Evolutionary conservation across 2,329 filamentous ascomycete genomes (phyloP), one percentile per base, ranked within the genome.

Genomic region (Neopestalotiopsis rosae): DNA sequence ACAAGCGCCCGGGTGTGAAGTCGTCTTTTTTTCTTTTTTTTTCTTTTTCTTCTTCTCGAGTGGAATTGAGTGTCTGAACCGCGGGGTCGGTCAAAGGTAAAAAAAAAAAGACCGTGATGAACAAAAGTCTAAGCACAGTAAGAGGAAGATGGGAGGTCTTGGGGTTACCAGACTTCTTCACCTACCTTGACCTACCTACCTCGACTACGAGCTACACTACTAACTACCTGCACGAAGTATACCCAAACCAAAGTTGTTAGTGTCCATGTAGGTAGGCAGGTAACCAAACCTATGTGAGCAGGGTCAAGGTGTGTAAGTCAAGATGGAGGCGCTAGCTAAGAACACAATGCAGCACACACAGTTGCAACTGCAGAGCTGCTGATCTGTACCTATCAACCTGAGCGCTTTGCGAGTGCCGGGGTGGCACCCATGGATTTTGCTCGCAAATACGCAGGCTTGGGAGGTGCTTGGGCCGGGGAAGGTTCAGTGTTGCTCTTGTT

Each of bases 401-500:
- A 17, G 7, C 17, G 45, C 45, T 52, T 7, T 52, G 45, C 42
- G 42, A 20, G 20, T 52, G 20, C 45, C 45, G 45, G 45, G 45
- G 45, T 20, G 45, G 17, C 45, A 52, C 20, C 20, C 45, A 52
- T 52, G 45, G 45, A 52, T 52, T 52, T 52, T 52, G 45, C 45
- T 34, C 32, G 59, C 59, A 62, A 7, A 40, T 20, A 20, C 32
- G 28, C 20, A 32, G 24, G 24, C 24, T 28, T 28, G 24, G 24
- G 24, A 28, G 28, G 30, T 62, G 59, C 59, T 62, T 40, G 30
- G 59, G 32, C 59, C 59, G 34, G 30, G 59, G 59, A 62, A 62
- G 59, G 59, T 62, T 62, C 59, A 62, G 32, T 62, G 59, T 62
- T 38, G 59, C 59, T 62, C 28, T 40, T 62, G 59, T 38, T 38